Evolutionary conservation across 371 early-diverging fungal species (phyloP).

Genomic region (Mucor indicus): DNA sequence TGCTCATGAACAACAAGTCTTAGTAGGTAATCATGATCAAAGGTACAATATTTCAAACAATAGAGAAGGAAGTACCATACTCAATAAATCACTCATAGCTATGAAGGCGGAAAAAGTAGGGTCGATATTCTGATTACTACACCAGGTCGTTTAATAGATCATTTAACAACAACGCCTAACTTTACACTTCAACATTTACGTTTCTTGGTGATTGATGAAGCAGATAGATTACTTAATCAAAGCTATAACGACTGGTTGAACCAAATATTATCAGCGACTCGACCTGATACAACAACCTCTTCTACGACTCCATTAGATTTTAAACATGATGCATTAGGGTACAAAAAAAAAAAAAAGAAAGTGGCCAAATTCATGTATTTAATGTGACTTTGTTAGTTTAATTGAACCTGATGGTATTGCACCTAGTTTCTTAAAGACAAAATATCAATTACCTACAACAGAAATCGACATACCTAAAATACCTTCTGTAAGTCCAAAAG

Average conservation of each 20-base stretch:
- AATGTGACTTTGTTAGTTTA: conserved; percentile 22
- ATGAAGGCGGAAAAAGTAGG: conserved; percentile 59
- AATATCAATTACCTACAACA: conserved; percentile 43
- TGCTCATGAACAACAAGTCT: conserved; percentile 67
- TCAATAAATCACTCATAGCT: too few species aligned
- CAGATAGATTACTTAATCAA: conserved; percentile 92
- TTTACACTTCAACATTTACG: conserved; percentile 90
- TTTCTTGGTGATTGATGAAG: conserved; percentile 94
- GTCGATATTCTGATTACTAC: conserved; percentile 95
- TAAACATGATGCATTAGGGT: conserved; percentile 27
- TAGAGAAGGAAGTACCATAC: neutral
- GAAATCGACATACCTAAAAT: conserved; percentile 56
- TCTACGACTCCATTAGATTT: conserved; percentile 12
- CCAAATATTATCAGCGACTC: conserved; percentile 75
- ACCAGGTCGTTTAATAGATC: conserved; percentile 94
- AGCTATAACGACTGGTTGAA: conserved; percentile 93
- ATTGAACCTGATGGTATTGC: conserved; percentile 56
- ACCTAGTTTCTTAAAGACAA: conserved; percentile 46
- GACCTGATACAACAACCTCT: conserved; percentile 27
- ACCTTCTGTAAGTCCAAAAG: conserved; percentile 36
- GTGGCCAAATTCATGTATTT: neutral
- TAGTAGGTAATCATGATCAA: conserved; percentile 55
- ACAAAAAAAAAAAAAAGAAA: conserved; percentile 3
- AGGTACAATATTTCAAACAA: conserved; percentile 13
- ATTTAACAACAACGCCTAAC: conserved; percentile 77